Percentiles rank a stretch among this genome's conserved stretches.
Evolutionary conservation across 805 yeast species (phyloP).

Genomic region (Metschnikowia continentalis): DNA sequence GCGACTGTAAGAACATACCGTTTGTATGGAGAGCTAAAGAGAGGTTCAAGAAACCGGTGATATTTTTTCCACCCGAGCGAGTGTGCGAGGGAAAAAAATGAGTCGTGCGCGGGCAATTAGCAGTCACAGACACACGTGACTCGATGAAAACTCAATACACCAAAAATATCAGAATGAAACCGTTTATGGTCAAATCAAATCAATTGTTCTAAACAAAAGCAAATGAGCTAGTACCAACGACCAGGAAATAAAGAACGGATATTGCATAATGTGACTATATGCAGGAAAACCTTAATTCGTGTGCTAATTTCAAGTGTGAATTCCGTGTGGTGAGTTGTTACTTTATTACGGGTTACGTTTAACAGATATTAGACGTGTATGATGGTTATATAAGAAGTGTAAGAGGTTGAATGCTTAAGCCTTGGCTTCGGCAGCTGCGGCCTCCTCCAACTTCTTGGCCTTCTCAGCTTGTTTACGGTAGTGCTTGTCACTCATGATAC

Average conservation of each 20-base stretch:
- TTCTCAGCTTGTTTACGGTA: too few species aligned
- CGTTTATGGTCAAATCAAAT: background rate
- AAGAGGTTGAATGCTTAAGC: background rate
- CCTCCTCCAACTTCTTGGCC: conserved; percentile 51
- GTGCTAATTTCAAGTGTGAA: background rate
- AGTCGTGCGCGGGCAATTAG: conserved; percentile 14
- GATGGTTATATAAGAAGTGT: background rate
- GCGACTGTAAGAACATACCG: conserved; percentile 13
- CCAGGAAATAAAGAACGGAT: background rate
- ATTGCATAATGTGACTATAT: too few species aligned
- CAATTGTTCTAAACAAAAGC: background rate
- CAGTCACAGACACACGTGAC: conserved; percentile 20
- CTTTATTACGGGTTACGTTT: too few species aligned
- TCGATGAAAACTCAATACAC: background rate
- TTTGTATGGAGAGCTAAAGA: conserved; percentile 12
- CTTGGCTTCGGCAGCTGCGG: conserved; percentile 13
- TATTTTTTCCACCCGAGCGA: conserved; percentile 9
- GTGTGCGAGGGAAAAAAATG: conserved; percentile 14
- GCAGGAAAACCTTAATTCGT: too few species aligned
- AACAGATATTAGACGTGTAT: background rate
- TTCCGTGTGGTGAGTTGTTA: too few species aligned
- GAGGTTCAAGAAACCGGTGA: conserved; percentile 3
- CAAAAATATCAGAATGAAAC: background rate
- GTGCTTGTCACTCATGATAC: too few species aligned
- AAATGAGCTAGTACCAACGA: background rate